Percentiles rank a stretch among this genome's conserved stretches.
Conservation (phyloP, 2,329 filamentous ascomycete genomes). For the Pezicula rhizophila region DNA sequence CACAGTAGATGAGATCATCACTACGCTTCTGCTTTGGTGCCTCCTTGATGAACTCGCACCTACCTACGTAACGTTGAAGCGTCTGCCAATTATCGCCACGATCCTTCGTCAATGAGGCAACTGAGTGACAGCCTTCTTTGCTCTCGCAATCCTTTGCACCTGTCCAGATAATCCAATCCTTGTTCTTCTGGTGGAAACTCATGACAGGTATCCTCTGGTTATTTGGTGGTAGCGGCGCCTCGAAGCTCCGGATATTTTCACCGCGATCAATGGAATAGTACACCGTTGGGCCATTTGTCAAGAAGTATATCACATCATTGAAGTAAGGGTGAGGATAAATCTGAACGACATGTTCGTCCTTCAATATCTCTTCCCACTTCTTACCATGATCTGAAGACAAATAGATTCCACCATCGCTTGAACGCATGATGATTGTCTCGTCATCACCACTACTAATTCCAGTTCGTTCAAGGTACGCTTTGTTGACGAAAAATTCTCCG, state of each 20-base stretch:
- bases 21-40: conserved; percentile 40
- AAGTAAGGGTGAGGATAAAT: conserved; percentile 77
- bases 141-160: conserved; percentile 63
- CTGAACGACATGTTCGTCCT: conserved; percentile 60
- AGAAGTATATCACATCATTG: conserved; percentile 81
- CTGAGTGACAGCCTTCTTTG: conserved; percentile 55
- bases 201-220: conserved; percentile 44
- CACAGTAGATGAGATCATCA: conserved; percentile 47
- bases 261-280: conserved; percentile 81
- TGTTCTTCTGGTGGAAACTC: conserved; percentile 76
- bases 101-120: conserved; percentile 73
- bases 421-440: conserved; percentile 62
- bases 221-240: conserved; percentile 53
- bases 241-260: conserved; percentile 65
- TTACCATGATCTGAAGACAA: conserved; percentile 85
- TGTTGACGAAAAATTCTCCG: conserved; percentile 45
- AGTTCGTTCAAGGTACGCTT: conserved; percentile 74
- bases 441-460: conserved; percentile 58
- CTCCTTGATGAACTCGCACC: conserved; percentile 80
- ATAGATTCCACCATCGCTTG: conserved; percentile 49
- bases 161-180: conserved; percentile 90
- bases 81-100: conserved; percentile 76
- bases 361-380: conserved; percentile 67
- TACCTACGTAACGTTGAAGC: conserved; percentile 66
- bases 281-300: conserved; percentile 60